phyloP scores from a whole-genome alignment of 164 flowering plant species.

The Echeveria elegans region DNA sequence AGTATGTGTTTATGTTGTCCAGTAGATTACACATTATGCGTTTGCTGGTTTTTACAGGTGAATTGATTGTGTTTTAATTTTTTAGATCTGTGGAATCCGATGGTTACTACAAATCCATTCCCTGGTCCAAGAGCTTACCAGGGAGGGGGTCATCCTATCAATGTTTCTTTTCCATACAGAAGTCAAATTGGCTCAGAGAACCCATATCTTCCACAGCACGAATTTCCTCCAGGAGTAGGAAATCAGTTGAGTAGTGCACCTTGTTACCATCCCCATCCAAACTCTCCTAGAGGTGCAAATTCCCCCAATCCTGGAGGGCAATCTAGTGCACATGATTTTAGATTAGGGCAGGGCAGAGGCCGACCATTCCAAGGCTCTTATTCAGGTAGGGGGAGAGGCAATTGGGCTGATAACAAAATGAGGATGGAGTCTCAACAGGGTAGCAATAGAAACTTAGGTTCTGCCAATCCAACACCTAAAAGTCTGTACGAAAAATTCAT shows the following conservation, averaged over 20 bases:
- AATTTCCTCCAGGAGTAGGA: conserved; percentile 22
- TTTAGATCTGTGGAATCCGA: conserved; percentile 27
- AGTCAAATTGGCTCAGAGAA: conserved; percentile 4
- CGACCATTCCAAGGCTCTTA: conserved; percentile 8
- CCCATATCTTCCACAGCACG: conserved; percentile 11
- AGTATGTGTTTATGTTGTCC: neutral
- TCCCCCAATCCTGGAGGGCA: conserved; percentile 18
- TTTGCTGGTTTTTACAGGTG: neutral
- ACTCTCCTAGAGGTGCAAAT: conserved; percentile 17
- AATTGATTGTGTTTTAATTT: neutral
- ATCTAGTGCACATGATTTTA: conserved; percentile 17
- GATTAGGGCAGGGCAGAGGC: conserved; percentile 21
- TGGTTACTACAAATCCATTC: conserved; percentile 17
- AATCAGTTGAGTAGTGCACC: conserved; percentile 16
- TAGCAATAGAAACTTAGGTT: conserved; percentile 35
- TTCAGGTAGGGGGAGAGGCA: conserved; percentile 29
- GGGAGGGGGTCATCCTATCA: conserved; percentile 12
- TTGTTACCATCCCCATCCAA: conserved; percentile 15
- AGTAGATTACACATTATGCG: neutral
- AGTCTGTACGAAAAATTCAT: conserved; percentile 47
- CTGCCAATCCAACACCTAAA: conserved; percentile 20
- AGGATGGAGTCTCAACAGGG: conserved; percentile 22
- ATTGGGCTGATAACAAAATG: conserved; percentile 14
- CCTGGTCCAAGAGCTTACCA: conserved; percentile 20
- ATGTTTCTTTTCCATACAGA: conserved; percentile 7